Percentiles rank a stretch among this genome's conserved stretches.
These are phyloP conservation scores for Aureobasidium pullulans DNA, from an alignment of 2,329 filamentous ascomycete species.

Conservation along the genomic window DNA sequence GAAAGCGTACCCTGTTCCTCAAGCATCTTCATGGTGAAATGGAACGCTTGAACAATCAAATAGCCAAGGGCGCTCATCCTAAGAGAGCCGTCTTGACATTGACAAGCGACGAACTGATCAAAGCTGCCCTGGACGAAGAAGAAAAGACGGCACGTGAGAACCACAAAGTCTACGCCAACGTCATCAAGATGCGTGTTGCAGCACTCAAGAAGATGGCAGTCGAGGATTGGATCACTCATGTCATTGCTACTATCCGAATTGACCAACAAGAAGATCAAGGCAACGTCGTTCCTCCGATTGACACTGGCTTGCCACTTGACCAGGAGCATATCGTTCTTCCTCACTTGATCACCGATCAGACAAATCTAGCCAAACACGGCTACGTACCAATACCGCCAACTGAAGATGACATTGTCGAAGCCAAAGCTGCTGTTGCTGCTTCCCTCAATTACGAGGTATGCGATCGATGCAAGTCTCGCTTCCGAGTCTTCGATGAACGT, in stretches of 20 bases:
- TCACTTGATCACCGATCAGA: constrained; percentile 57
- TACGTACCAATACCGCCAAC: constrained; percentile 67
- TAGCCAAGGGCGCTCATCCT: constrained; percentile 46
- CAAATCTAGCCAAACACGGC: constrained; percentile 58
- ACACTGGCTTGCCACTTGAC: constrained; percentile 59
- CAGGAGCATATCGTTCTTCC: constrained; percentile 63
- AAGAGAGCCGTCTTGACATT: constrained; percentile 51
- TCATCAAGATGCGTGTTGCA: constrained; percentile 74
- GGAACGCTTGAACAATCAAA: constrained; percentile 57
- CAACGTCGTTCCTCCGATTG: constrained; percentile 39
- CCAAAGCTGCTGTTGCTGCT: constrained; percentile 56
- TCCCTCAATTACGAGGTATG: constrained; percentile 78
- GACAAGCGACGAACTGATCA: constrained; percentile 60
- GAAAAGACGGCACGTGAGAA: constrained; percentile 63
- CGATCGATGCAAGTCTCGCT: constrained; percentile 76
- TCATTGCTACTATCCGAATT: constrained; percentile 40
- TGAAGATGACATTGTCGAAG: constrained; percentile 57
- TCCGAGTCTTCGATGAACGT: constrained; percentile 86
- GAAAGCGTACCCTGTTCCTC: constrained; percentile 35
- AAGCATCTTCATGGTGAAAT: constrained; percentile 60
- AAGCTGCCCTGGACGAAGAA: constrained; percentile 67
- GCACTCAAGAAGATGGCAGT: constrained; percentile 67
- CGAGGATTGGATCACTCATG: constrained; percentile 55
- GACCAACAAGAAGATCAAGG: constrained; percentile 17
- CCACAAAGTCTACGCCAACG: constrained; percentile 66